phyloP scores from a whole-genome alignment of 2,329 filamentous ascomycete genomes.

The Beauveria pseudobassiana region DNA sequence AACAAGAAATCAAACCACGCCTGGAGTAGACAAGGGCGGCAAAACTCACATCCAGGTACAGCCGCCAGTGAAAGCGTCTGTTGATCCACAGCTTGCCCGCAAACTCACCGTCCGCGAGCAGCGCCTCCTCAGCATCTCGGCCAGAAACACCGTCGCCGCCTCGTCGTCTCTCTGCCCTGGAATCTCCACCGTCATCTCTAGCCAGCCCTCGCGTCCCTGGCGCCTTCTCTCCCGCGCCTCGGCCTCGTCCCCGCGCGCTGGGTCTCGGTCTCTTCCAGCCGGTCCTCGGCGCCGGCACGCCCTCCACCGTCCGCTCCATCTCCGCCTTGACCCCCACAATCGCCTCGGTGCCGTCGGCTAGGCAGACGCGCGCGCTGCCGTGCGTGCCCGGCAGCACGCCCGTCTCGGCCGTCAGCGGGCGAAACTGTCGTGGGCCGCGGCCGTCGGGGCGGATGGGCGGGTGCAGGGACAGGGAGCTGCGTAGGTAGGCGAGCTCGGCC shows the following conservation, averaged over 20 bases:
- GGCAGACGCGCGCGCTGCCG: constrained; percentile 87
- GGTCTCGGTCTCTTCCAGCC: constrained; percentile 23
- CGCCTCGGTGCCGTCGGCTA: constrained; percentile 91
- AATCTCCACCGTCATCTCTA: constrained; percentile 87
- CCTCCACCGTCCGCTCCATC: constrained; percentile 61
- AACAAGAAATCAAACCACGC: neutral
- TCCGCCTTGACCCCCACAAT: constrained; percentile 94
- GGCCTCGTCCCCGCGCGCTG: constrained; percentile 31
- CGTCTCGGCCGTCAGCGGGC: constrained; percentile 82
- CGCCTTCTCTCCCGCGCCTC: constrained; percentile 26
- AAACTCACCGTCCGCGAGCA: constrained; percentile 66
- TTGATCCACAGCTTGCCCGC: constrained; percentile 78
- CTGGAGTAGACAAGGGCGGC: neutral
- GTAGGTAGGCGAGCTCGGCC: constrained; percentile 92
- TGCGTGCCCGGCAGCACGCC: constrained; percentile 84
- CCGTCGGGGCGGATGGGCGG: constrained; percentile 89
- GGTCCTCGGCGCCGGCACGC: constrained; percentile 19
- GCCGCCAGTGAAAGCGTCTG: constrained; percentile 85
- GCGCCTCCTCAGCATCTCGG: constrained; percentile 83
- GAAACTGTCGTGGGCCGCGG: constrained; percentile 76
- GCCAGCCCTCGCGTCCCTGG: constrained; percentile 59
- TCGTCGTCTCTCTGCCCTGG: constrained; percentile 89
- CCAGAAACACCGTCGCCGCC: constrained; percentile 76
- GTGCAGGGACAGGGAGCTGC: constrained; percentile 70
- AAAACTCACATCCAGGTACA: constrained; percentile 80